Conservation (phyloP, 1,284 basidiomycete species). For the Marasmius fiardii region DNA sequence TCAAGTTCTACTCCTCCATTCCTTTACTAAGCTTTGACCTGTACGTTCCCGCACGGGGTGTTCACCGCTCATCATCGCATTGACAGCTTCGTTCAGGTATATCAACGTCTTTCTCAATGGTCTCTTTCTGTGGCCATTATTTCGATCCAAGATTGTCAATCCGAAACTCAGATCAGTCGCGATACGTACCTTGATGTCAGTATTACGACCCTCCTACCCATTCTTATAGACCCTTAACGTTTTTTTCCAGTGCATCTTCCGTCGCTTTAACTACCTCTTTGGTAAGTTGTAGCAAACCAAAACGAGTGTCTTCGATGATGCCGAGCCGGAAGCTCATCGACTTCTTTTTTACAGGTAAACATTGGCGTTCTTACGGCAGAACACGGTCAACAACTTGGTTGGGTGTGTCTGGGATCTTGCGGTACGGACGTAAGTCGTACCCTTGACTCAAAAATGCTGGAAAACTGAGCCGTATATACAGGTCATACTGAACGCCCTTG, state of each 20-base stretch:
- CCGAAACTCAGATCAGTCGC: slow-evolving; percentile 31
- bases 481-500: neutral
- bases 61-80: neutral
- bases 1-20: slow-evolving; percentile 22
- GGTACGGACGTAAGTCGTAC: slow-evolving; percentile 9
- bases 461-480: neutral
- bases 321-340: neutral
- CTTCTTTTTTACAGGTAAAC: slow-evolving; percentile 22
- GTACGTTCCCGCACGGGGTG: neutral
- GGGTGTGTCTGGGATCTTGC: slow-evolving; percentile 9
- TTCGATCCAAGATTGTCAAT: slow-evolving; percentile 27
- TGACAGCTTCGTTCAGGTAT: slow-evolving; percentile 17
- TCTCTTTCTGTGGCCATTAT: slow-evolving; percentile 42
- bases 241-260: slow-evolving; percentile 28
- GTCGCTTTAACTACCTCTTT: slow-evolving; percentile 36
- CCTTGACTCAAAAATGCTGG: neutral
- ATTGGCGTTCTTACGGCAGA: slow-evolving; percentile 22
- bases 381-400: slow-evolving; percentile 9
- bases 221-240: neutral
- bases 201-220: neutral
- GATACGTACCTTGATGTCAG: slow-evolving; percentile 31
- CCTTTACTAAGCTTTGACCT: slow-evolving; percentile 11
- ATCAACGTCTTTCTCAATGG: slow-evolving; percentile 37
- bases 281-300: slow-evolving; percentile 12
- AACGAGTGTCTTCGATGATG: slow-evolving; percentile 7